A percentile compares a stretch with the other conserved stretches of the same genome.
These are phyloP conservation scores for Backusella circina DNA, from an alignment of 192 early-diverging fungal species.

Conservation along the genomic window DNA sequence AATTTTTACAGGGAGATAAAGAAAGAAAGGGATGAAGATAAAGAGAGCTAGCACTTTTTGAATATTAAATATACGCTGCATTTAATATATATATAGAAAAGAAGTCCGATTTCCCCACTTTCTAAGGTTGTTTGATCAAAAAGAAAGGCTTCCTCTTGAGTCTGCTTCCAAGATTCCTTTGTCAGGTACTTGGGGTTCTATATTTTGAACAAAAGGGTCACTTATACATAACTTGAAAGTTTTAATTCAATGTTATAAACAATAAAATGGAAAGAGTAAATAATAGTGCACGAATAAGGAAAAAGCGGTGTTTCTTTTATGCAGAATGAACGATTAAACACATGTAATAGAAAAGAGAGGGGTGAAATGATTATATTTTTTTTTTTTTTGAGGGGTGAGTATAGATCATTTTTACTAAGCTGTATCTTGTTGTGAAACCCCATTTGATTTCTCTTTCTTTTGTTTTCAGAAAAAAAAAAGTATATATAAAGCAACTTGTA, in stretches of 20 bases:
- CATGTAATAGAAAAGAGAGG: neutral
- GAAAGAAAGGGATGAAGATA: neutral
- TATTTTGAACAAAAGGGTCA: slow-evolving; percentile 89
- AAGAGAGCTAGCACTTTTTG: neutral
- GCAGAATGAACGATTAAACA: neutral
- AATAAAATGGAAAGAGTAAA: neutral
- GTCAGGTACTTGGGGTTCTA: slow-evolving; percentile 79
- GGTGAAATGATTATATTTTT: neutral
- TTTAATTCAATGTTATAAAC: neutral
- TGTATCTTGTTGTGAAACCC: neutral
- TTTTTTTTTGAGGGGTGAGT: neutral
- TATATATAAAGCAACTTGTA: too few relatives aligned
- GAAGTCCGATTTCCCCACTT: slow-evolving; percentile 79
- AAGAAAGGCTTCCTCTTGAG: slow-evolving; percentile 65
- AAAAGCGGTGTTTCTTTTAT: neutral
- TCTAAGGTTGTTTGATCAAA: too few relatives aligned
- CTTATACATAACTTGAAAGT: slow-evolving; percentile 74
- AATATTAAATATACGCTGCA: neutral
- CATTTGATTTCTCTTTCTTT: neutral
- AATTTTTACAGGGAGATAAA: neutral
- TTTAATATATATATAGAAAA: slow-evolving; percentile 31
- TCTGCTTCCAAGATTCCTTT: slow-evolving; percentile 79
- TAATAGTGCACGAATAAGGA: neutral
- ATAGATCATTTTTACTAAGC: neutral
- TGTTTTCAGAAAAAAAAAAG: neutral